phyloP scores from a whole-genome alignment of 345 rosid species.

The Anacardium occidentale region DNA sequence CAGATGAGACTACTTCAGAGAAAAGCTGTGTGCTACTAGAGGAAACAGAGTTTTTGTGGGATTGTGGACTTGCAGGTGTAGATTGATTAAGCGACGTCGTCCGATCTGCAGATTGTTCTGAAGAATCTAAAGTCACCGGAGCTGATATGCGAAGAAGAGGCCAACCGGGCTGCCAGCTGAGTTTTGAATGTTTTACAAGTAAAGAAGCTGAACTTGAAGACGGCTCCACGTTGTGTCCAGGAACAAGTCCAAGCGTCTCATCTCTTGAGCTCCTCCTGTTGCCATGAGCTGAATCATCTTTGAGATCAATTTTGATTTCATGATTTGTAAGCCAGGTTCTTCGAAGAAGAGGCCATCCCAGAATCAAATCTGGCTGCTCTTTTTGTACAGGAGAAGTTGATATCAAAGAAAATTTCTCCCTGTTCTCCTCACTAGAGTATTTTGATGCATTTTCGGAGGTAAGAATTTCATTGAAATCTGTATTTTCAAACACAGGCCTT shows the following conservation, averaged over 20 bases:
- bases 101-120: slow-evolving; percentile 24
- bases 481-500: slow-evolving; percentile 8
- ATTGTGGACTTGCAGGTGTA: slow-evolving; percentile 1
- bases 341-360: slow-evolving; percentile 45
- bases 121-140: slow-evolving; percentile 18
- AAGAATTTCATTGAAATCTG: background rate
- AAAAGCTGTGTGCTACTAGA: slow-evolving; percentile 14
- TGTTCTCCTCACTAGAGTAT: slow-evolving; percentile 3
- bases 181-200: slow-evolving; percentile 7
- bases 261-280: background rate
- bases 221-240: slow-evolving; percentile 5
- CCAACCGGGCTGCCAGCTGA: slow-evolving; percentile 53
- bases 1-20: slow-evolving; percentile 22
- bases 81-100: background rate
- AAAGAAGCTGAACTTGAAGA: slow-evolving; percentile 19
- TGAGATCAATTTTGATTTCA: background rate
- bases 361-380: slow-evolving; percentile 34
- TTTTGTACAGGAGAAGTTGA: slow-evolving; percentile 33
- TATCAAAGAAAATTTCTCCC: slow-evolving; percentile 13
- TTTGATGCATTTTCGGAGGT: slow-evolving; percentile 9
- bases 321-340: background rate
- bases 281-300: slow-evolving; percentile 14
- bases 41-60: background rate
- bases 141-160: slow-evolving; percentile 34
- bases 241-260: background rate